These are phyloP conservation scores for Dimocarpus longan DNA, from an alignment of 345 rosid species.

Conservation along the genomic window DNA sequence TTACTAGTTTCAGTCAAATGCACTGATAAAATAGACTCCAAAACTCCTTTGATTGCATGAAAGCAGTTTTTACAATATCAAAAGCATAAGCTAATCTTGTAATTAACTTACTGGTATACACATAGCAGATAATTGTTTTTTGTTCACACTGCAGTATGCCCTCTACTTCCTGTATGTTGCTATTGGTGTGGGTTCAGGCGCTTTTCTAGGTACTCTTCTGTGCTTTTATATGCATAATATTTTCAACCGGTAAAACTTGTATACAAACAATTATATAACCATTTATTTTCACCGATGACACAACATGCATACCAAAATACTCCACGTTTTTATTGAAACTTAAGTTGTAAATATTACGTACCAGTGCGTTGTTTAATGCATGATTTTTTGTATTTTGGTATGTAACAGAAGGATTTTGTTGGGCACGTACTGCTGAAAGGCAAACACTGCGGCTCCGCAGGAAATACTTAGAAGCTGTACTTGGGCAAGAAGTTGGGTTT, in stretches of 20 bases:
- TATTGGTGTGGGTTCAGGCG: slow-evolving; percentile 30
- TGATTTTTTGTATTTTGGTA: neutral
- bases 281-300: too few relatives aligned
- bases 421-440: slow-evolving; percentile 35
- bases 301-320: too few relatives aligned
- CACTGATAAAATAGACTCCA: too few relatives aligned
- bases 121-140: neutral
- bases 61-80: neutral
- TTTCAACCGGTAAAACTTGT: too few relatives aligned
- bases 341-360: too few relatives aligned
- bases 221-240: too few relatives aligned
- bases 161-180: slow-evolving; percentile 35
- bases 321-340: too few relatives aligned
- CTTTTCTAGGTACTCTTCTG: slow-evolving; percentile 31
- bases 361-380: too few relatives aligned
- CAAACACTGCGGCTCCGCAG: slow-evolving; percentile 20
- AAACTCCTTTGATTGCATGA: too few relatives aligned
- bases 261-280: too few relatives aligned
- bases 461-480: slow-evolving; percentile 29
- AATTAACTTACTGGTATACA: neutral
- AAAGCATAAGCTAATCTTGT: neutral
- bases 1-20: too few relatives aligned
- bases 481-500: slow-evolving; percentile 38
- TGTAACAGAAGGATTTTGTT: slow-evolving; percentile 36
- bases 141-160: slow-evolving; percentile 22